Evolutionary conservation across 2,329 filamentous ascomycete genomes (phyloP), one percentile per base, ranked within the genome.

Genomic region (Cytospora chrysosperma): DNA sequence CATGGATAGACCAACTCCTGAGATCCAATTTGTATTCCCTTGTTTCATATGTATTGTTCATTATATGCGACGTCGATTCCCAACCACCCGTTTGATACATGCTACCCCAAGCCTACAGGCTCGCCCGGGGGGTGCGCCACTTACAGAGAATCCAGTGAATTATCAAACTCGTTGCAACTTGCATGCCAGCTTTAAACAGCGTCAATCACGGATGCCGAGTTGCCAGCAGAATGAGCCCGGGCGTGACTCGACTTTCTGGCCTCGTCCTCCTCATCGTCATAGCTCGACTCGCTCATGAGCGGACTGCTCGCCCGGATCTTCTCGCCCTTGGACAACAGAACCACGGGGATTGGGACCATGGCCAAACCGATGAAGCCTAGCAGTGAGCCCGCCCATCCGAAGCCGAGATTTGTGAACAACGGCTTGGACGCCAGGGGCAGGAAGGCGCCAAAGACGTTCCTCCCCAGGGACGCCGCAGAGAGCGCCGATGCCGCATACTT

Each of bases 261-360:
- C 17, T 30, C 30, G 4, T 24, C 34, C 43, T 59, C 60, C 55
- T 59, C 55, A 4, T 65, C 60, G 12, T 63, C 56, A 37, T 63
- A 65, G 13, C 9, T 62, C 15, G 55, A 40, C 28, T 65, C 65
- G 37, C 66, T 66, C 0, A 88, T 88, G 69, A 90, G 84, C 62
- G 84, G 86, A 68, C 87, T 89, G 65, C 83, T 79, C 4, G 82
- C 82, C 26, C 88, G 77, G 61, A 91, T 89, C 63, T 70, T 79
- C 15, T 83, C 82, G 0, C 89, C 88, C 67, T 83, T 90, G 55
- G 90, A 83, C 13, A 88, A 80, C 27, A 91, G 73, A 0, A 89
- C 79, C 84, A 88, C 90, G 0, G 88, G 88, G 26, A 91, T 87
- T 5, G 85, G 73, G 0, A 86, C 89, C 58, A 91, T 73, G 2